Evolutionary conservation across 1,139 yeast genomes (phyloP).

Genomic region (Kluyveromyces marxianus): DNA sequence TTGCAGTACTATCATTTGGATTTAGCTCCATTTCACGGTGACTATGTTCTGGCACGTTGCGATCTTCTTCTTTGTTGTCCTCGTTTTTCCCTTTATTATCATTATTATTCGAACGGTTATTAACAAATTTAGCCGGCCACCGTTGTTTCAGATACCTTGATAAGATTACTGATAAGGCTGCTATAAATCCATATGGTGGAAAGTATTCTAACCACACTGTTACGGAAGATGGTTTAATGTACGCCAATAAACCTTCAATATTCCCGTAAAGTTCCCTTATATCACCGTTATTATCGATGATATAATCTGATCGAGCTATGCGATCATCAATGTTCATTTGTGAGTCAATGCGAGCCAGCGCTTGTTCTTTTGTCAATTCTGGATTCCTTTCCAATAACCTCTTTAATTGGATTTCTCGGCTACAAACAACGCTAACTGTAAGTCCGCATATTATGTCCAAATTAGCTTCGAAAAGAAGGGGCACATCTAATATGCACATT

Average conservation of each 20-base stretch:
- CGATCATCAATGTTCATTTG: conserved; percentile 67
- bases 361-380: conserved; percentile 58
- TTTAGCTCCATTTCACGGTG: too few relatives aligned
- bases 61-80: neutral
- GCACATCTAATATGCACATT: conserved; percentile 79
- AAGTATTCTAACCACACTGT: conserved; percentile 38
- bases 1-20: too few relatives aligned
- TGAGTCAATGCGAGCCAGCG: conserved; percentile 60
- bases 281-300: conserved; percentile 56
- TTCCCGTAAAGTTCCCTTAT: conserved; percentile 41
- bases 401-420: conserved; percentile 47
- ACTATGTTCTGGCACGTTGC: too few relatives aligned
- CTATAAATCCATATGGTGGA: conserved; percentile 55
- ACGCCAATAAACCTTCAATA: conserved; percentile 40
- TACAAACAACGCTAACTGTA: conserved; percentile 59
- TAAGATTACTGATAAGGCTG: conserved; percentile 37
- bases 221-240: conserved; percentile 40
- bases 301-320: conserved; percentile 52
- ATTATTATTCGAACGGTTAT: neutral
- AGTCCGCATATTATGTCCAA: conserved; percentile 66
- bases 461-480: conserved; percentile 76
- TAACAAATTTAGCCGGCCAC: conserved; percentile 2
- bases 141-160: conserved; percentile 13
- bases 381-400: conserved; percentile 63
- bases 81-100: neutral